Evolutionary conservation across 2,329 filamentous ascomycete species (phyloP).

Genomic region (Monilinia vaccinii-corymbosi): DNA sequence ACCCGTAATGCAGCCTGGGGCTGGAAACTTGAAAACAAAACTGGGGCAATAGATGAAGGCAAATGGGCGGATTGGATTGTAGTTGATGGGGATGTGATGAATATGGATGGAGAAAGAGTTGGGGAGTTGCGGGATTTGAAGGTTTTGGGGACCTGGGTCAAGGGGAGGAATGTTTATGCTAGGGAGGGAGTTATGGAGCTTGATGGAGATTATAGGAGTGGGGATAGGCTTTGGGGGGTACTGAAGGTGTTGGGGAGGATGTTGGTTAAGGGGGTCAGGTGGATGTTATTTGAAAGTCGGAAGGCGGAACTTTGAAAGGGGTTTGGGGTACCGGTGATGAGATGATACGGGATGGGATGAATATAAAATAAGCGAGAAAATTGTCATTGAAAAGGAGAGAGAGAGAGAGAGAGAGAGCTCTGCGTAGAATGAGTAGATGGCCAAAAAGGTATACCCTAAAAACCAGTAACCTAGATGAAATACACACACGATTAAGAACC

Average conservation of each 20-base stretch:
- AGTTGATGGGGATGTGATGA: constrained; percentile 48
- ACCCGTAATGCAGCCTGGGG: constrained; percentile 50
- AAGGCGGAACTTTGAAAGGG: neutral
- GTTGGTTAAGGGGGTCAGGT: neutral
- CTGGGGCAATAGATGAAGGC: constrained; percentile 50
- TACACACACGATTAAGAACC: neutral
- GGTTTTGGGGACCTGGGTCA: constrained; percentile 62
- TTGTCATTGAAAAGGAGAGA: neutral
- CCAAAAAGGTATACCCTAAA: neutral
- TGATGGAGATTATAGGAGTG: neutral
- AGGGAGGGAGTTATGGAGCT: neutral
- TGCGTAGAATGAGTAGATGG: neutral
- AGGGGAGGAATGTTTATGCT: constrained; percentile 33
- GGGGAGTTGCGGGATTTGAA: constrained; percentile 44
- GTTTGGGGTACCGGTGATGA: neutral
- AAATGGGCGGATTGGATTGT: constrained; percentile 64
- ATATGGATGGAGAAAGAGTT: neutral
- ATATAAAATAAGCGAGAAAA: neutral
- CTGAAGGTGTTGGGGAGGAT: neutral
- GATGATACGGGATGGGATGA: neutral
- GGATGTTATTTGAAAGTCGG: neutral
- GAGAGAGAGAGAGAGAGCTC: neutral
- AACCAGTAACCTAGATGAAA: neutral
- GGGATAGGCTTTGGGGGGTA: neutral
- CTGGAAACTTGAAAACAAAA: constrained; percentile 48